Evolutionary conservation across 805 yeast genomes (phyloP).

Genomic region (Kuraishia piskuri): DNA sequence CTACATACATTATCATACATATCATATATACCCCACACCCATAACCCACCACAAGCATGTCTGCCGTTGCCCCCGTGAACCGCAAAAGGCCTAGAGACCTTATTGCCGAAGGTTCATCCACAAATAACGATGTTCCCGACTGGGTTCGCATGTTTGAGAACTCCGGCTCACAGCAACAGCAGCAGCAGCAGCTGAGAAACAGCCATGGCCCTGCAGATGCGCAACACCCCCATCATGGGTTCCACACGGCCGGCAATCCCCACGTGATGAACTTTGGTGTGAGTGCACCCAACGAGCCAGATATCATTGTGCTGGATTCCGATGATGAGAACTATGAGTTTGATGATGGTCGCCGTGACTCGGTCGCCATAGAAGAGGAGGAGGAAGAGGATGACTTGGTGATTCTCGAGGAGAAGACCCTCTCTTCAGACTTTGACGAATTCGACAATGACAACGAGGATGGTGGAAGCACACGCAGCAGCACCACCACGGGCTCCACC

Average conservation of each 20-base stretch:
- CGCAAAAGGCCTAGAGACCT: constrained; percentile 30
- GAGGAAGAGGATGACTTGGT: not conserved
- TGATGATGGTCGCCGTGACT: constrained; percentile 8
- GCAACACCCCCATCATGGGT: not conserved
- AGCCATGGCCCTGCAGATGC: not conserved
- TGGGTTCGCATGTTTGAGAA: not conserved
- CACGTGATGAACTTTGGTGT: not conserved
- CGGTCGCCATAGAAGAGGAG: not conserved
- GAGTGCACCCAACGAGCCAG: constrained; percentile 8
- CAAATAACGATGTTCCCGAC: not conserved
- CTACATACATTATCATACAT: not conserved
- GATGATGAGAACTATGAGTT: constrained; percentile 29
- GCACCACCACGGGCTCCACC: not conserved
- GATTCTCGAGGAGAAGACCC: not conserved
- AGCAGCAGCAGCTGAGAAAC: too few relatives aligned
- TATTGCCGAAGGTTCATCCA: constrained; percentile 2
- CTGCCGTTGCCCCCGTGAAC: constrained; percentile 20
- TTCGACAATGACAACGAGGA: not conserved
- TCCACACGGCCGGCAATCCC: not conserved
- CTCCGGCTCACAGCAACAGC: not conserved
- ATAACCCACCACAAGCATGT: constrained; percentile 1
- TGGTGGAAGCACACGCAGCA: not conserved
- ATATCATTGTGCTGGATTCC: constrained; percentile 30
- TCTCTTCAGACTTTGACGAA: not conserved
- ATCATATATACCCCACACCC: not conserved